phyloP scores from a whole-genome alignment of 805 yeast species.

The Tetrapisispora iriomotensis region DNA sequence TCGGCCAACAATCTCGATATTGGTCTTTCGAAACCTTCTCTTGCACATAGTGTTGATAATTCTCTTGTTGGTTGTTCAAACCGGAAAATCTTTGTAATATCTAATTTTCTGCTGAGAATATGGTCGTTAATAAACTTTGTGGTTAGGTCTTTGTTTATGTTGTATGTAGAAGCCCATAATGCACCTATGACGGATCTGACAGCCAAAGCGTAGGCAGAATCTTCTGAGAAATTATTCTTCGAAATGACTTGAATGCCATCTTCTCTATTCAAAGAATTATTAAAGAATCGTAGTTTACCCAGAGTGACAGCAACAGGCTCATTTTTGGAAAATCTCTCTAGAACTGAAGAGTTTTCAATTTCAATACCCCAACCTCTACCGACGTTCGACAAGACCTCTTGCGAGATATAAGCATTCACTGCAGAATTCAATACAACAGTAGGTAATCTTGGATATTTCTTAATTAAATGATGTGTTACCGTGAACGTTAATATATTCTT shows the following conservation, averaged over 20 bases:
- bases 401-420: conserved; percentile 64
- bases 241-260: conserved; percentile 44
- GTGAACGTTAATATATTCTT: conserved; percentile 65
- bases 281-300: conserved; percentile 55
- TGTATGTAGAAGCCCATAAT: conserved; percentile 51
- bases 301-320: conserved; percentile 58
- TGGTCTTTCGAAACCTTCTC: conserved; percentile 66
- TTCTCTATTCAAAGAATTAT: conserved; percentile 26
- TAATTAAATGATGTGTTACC: conserved; percentile 60
- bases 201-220: conserved; percentile 46
- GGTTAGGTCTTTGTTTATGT: conserved; percentile 44
- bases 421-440: conserved; percentile 65
- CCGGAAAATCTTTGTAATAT: conserved; percentile 61
- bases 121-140: conserved; percentile 62
- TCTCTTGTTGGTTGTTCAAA: conserved; percentile 83
- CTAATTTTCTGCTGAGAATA: conserved; percentile 74
- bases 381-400: conserved; percentile 50
- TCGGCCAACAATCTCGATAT: conserved; percentile 80
- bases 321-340: conserved; percentile 57
- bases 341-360: conserved; percentile 50
- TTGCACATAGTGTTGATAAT: conserved; percentile 62
- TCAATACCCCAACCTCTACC: conserved; percentile 88
- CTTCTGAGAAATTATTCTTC: conserved; percentile 29
- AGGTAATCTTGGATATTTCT: conserved; percentile 85
- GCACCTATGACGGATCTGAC: conserved; percentile 82